Evolutionary conservation across 306 rosid species (phyloP).

Genomic region (Castanospermum australe): DNA sequence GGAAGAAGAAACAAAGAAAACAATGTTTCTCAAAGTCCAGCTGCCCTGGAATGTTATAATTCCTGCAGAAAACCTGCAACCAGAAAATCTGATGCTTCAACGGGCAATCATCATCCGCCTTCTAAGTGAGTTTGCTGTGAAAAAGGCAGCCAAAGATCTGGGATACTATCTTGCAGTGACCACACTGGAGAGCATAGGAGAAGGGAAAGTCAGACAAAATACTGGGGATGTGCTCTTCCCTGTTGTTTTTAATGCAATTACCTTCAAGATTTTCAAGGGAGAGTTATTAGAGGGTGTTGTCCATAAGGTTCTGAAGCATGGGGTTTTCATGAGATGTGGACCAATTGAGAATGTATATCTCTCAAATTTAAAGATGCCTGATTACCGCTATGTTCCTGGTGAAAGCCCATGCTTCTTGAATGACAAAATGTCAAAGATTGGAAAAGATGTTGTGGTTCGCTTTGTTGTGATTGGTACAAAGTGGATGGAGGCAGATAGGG

Average conservation of each 20-base stretch:
- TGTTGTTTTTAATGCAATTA: slow-evolving; percentile 60
- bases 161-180: slow-evolving; percentile 79
- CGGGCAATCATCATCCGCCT: slow-evolving; percentile 59
- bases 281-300: slow-evolving; percentile 79
- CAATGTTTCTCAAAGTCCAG: slow-evolving; percentile 76
- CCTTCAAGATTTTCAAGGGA: slow-evolving; percentile 79
- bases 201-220: slow-evolving; percentile 75
- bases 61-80: slow-evolving; percentile 64
- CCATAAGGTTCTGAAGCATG: slow-evolving; percentile 83
- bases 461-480: slow-evolving; percentile 76
- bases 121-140: slow-evolving; percentile 61
- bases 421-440: slow-evolving; percentile 60
- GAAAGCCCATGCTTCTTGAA: slow-evolving; percentile 73
- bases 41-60: slow-evolving; percentile 77
- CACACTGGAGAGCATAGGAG: slow-evolving; percentile 69
- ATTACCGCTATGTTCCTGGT: slow-evolving; percentile 58
- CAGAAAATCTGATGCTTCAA: slow-evolving; percentile 68
- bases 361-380: slow-evolving; percentile 74
- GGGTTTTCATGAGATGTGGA: slow-evolving; percentile 82
- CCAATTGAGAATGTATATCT: slow-evolving; percentile 75
- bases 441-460: slow-evolving; percentile 58
- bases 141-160: slow-evolving; percentile 70
- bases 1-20: neutral
- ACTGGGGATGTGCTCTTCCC: slow-evolving; percentile 87
- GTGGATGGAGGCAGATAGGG: slow-evolving; percentile 91